Conservation (phyloP, 805 yeast species). For the Debaryomyces prosopidis region DNA sequence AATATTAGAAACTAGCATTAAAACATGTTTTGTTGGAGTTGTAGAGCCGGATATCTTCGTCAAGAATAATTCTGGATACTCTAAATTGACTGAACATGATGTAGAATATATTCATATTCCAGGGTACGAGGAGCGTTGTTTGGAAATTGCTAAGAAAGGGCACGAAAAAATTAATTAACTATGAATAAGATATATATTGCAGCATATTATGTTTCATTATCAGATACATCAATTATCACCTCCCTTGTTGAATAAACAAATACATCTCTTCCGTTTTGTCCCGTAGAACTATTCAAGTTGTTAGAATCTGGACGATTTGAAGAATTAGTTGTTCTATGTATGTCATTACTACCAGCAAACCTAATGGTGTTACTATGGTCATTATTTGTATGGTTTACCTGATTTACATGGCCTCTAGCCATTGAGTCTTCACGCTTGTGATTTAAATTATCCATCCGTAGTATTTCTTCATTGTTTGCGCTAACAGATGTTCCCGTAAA, state of each 20-base stretch:
- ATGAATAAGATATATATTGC: not conserved
- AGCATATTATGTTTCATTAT: constrained; percentile 16
- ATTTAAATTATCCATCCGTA: not conserved
- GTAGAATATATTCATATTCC: constrained; percentile 78
- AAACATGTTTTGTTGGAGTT: constrained; percentile 87
- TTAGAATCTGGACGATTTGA: not conserved
- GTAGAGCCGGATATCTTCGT: constrained; percentile 89
- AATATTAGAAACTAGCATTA: constrained; percentile 57
- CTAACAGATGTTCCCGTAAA: constrained; percentile 4
- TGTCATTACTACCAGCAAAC: not conserved
- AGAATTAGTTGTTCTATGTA: not conserved
- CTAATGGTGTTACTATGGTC: not conserved
- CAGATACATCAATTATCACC: constrained; percentile 28
- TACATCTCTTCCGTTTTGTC: constrained; percentile 29
- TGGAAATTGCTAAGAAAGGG: constrained; percentile 72
- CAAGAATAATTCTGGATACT: constrained; percentile 65
- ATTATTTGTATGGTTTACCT: no score
- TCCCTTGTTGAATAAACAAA: constrained; percentile 40
- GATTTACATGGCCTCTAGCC: not conserved
- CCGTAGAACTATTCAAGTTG: not conserved
- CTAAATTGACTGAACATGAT: constrained; percentile 53
- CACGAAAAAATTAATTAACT: constrained; percentile 41
- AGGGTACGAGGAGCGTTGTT: constrained; percentile 74
- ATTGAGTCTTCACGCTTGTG: not conserved
- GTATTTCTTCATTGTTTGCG: not conserved